Base-by-base conservation (phyloP, 2,329 filamentous ascomycete species). In the Colletotrichum higginsianum region DNA sequence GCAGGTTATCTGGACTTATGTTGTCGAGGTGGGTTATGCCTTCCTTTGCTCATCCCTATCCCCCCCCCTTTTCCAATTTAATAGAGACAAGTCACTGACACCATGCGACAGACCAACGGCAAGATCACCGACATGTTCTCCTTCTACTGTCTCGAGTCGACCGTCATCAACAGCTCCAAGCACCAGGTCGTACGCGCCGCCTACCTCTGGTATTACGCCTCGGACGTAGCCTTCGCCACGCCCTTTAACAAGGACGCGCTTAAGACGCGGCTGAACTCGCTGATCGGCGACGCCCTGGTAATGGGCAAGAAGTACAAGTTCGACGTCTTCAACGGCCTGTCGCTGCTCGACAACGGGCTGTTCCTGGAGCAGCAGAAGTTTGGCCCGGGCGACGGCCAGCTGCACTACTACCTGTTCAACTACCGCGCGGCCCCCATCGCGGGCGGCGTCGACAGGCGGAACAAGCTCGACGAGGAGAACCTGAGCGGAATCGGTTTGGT, bases 391-490 rank as follows among this genome's bases (percentile, higher is more conserved):
- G 96, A 99, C 80, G 96, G 96, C 57, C 94, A 96, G 81, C 86
- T 99, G 77, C 95, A 99, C 82, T 99, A 95, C 84, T 99, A 99
- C 82, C 86, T 99, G 42, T 99, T 97, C 88, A 99, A 99, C 84
- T 99, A 98, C 86, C 91, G 94, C 68, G 94, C 94, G 15, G 91
- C 93, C 72, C 91, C 92, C n/a, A 93, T 99, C 77, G 85, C 90
- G 0, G 95, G 96, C 60, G 96, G 96, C 26, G 91, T 98, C 53
- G 91, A 98, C 80, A 88, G 88, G 77, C 90, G 88, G 78, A 97
- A 97, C 80, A 85, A 90, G 76, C 86, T 96, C 49, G 95, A 98
- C 79, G 89, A 92, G 76, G 91, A 91, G 68, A 88, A 89, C 74
- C 90, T 95, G 79, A 96, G 95, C 76, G 96, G 96, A 1, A 91